phyloP scores from a whole-genome alignment of 1,284 basidiomycete species.

The Trametes polyzona region DNA sequence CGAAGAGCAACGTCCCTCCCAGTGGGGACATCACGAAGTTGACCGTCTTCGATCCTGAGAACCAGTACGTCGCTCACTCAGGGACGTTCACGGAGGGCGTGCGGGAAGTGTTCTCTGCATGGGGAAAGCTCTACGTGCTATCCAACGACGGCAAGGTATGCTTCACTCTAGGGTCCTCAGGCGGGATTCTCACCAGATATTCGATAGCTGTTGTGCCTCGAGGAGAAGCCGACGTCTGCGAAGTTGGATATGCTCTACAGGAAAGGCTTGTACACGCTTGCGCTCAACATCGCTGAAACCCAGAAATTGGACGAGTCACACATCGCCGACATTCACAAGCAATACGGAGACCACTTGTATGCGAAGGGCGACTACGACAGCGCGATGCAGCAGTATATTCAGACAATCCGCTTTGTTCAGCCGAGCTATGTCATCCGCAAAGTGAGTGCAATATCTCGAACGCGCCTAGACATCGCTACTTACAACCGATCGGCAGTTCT shows the following conservation, averaged over 20 bases:
- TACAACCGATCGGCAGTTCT: constrained; percentile 67
- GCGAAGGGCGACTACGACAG: constrained; percentile 91
- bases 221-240: constrained; percentile 78
- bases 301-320: constrained; percentile 73
- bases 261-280: constrained; percentile 75
- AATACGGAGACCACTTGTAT: constrained; percentile 94
- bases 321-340: constrained; percentile 84
- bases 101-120: constrained; percentile 78
- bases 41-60: constrained; percentile 91
- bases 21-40: constrained; percentile 82
- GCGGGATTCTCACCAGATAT: background rate
- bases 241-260: constrained; percentile 86
- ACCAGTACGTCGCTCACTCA: constrained; percentile 88
- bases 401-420: constrained; percentile 88
- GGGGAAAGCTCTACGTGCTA: constrained; percentile 78
- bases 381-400: constrained; percentile 90
- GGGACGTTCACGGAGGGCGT: constrained; percentile 82
- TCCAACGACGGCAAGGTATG: constrained; percentile 75
- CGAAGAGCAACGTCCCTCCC: constrained; percentile 46
- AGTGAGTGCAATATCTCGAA: constrained; percentile 44
- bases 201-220: constrained; percentile 67
- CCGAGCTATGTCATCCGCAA: constrained; percentile 98
- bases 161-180: background rate
- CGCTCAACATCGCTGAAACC: constrained; percentile 78
- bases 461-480: too few relatives aligned